Evolutionary conservation across 2,329 filamentous ascomycete species (phyloP), one percentile per base, ranked within the genome.

Genomic region (Scytalidium lignicola): DNA sequence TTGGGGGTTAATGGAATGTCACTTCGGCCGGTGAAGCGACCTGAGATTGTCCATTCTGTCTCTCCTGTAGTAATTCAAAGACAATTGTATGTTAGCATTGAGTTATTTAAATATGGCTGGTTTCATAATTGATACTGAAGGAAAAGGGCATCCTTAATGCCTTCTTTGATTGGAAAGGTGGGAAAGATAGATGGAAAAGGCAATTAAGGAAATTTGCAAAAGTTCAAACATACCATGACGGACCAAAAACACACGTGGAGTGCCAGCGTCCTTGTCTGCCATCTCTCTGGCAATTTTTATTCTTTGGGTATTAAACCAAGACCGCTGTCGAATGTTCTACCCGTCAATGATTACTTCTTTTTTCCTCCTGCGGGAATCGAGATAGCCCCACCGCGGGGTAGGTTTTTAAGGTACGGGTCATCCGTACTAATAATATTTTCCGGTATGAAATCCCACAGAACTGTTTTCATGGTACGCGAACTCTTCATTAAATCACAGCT

Each of bases 11-110:
- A 58, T 1, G 64, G 61, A 23, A 73, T 65, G 44, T 74, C 70
- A 51, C 63, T 70, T 39, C 53, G 58, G 28, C 71, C 70, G 1
- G 72, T 75, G 57, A 68, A 73, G n/a, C 66, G 66, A n/a, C 72
- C 72, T 26, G 64, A 69, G 18, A 68, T 69, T 1, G 71, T 68
- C 72, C 72, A 74, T 62, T 74, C 71, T 2, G 72, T 74, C 55
- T 74, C 71, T 23, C 71, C 71, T 67, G 42, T 10, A 9, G 13
- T 7, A 37, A 21, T 18, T 13, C 7, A 37, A 37, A n/a, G 32
- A 26, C 10, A 37, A 37, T 37, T 13, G 26, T 13, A 37, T 37
- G 15, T 37, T 17, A 37, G 32, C 32, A 17, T 17, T 17, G 10
- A 28, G 32, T 5, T 37, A 37, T 5, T 4, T 26, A 42, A 12